Evolutionary conservation across 805 yeast species (phyloP).

Genomic region (Aciculoconidium aculeatum): DNA sequence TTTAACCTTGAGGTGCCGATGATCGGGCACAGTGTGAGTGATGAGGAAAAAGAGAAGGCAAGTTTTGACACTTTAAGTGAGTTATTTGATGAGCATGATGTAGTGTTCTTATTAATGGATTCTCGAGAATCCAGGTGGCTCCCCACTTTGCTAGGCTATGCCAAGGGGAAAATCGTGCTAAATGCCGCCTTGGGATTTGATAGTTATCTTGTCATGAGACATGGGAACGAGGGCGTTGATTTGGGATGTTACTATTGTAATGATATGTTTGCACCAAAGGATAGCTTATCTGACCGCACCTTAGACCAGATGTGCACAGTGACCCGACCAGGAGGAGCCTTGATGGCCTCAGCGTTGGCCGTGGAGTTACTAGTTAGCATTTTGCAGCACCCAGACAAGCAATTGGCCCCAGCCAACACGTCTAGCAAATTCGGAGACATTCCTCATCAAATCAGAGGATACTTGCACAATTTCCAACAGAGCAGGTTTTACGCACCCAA

Average conservation of each 20-base stretch:
- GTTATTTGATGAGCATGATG: conserved; percentile 67
- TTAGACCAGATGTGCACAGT: conserved; percentile 99
- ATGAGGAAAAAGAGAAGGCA: conserved; percentile 40
- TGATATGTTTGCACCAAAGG: conserved; percentile 91
- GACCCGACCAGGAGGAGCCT: conserved; percentile 93
- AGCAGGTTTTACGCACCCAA: conserved; percentile 65
- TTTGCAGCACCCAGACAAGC: conserved; percentile 57
- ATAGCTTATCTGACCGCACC: conserved; percentile 80
- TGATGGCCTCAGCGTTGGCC: conserved; percentile 79
- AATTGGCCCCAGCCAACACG: conserved; percentile 33
- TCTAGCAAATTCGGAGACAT: conserved; percentile 52
- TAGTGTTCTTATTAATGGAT: conserved; percentile 77
- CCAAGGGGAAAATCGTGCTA: conserved; percentile 64
- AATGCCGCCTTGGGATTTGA: conserved; percentile 96
- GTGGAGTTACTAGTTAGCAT: conserved; percentile 76
- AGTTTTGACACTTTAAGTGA: conserved; percentile 49
- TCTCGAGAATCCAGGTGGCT: conserved; percentile 96
- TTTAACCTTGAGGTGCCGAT: conserved; percentile 75
- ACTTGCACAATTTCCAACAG: conserved; percentile 58
- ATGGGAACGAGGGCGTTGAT: conserved; percentile 43
- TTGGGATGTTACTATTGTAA: conserved; percentile 95
- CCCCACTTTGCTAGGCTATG: conserved; percentile 80
- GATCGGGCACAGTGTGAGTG: conserved; percentile 85
- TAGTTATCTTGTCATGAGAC: conserved; percentile 89
- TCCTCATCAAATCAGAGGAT: conserved; percentile 93